Base-by-base conservation (phyloP, 495 filamentous ascomycete genomes). In the Aspergillus heteromorphus region DNA sequence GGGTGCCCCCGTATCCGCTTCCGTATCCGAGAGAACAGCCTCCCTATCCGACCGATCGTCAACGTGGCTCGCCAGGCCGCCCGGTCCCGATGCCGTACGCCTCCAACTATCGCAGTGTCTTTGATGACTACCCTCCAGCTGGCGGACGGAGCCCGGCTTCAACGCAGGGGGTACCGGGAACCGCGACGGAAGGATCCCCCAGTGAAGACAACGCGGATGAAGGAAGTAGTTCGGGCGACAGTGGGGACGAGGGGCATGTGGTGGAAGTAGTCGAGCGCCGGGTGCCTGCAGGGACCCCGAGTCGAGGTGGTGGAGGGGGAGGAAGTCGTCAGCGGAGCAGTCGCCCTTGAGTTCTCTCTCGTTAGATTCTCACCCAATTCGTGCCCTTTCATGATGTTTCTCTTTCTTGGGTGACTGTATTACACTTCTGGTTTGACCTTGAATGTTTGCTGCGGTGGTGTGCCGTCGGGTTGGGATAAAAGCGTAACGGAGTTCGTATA, bases 1-100 rank as follows among this genome's bases (percentile, higher is more conserved):
- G 77, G 75, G 65, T 66, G 4, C 64, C 77, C 36, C 61, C 73
- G 27, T 70, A 74, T 65, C 77, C 58, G 48, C 58, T 59, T 21
- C 60, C 69, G 7, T 70, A 73, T 58, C 45, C 59, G 2, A 17
- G 55, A 20, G 74, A 72, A 20, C 63, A 59, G 18, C 52, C 53
- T 25, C 59, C 58, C 9, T 72, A 73, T 48, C 66, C 71, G 40
- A 54, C 61, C n/a, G 73, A 74, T 49, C 57, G 63, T 51, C 62
- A 60, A 41, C 60, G 60, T 51, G 69, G 63, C 49, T 56, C 65
- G 30, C 59, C 42, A 16, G 45, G 48, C n/a, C 59, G 34, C 34
- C 14, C 42, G 10, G 18, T 23, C 9, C 45, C 34, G 16, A 21
- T 17, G 18, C 40, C 65, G 14, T 59, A 58, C 57, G 57, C 59